These are phyloP conservation scores for Pseudogymnoascus sp. DNA, from an alignment of 2,329 filamentous ascomycete species.

Conservation along the genomic window DNA sequence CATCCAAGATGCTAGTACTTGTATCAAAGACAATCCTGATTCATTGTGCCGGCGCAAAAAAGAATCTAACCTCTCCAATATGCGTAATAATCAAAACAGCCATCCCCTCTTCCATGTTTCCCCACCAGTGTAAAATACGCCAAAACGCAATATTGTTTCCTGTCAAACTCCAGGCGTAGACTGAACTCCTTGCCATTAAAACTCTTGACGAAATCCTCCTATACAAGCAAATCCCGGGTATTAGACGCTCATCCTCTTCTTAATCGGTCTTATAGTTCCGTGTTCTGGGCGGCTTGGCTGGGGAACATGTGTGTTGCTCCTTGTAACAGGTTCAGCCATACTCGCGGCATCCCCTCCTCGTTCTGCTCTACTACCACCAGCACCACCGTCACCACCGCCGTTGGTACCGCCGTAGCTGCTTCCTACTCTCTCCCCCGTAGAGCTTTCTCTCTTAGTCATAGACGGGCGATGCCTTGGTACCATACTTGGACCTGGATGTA, in stretches of 20 bases:
- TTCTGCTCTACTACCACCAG: not conserved
- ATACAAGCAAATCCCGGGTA: not conserved
- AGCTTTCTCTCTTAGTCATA: not conserved
- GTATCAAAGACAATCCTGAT: not conserved
- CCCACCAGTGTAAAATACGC: not conserved
- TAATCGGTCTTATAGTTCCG: not conserved
- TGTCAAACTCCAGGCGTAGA: not conserved
- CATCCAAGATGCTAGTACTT: not conserved
- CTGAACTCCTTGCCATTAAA: not conserved
- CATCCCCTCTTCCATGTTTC: not conserved
- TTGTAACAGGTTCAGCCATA: not conserved
- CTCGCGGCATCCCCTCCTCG: not conserved
- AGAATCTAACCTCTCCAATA: not conserved
- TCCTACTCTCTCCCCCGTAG: not conserved
- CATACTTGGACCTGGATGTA: slow-evolving; percentile 26
- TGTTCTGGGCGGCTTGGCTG: not conserved
- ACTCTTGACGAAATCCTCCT: not conserved
- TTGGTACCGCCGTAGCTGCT: not conserved
- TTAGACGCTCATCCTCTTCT: not conserved
- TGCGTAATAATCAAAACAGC: not conserved
- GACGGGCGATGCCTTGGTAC: not conserved
- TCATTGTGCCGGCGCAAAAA: not conserved
- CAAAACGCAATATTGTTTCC: not conserved
- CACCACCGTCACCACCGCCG: not conserved
- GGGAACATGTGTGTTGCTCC: slow-evolving; percentile 6